phyloP scores from a whole-genome alignment of 75 land plant species.

The Larix kaempferi region DNA sequence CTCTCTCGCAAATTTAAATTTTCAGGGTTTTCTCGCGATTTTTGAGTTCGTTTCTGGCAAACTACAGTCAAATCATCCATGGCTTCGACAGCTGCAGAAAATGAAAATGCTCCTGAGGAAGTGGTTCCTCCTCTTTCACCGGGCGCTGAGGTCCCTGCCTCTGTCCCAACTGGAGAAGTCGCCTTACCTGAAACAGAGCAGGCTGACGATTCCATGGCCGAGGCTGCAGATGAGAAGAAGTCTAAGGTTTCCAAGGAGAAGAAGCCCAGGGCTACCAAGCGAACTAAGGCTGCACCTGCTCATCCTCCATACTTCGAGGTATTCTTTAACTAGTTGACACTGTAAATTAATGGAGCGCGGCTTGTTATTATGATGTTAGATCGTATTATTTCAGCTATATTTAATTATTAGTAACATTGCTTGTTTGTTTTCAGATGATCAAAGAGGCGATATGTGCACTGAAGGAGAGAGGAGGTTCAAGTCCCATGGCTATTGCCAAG shows the following conservation, averaged over 20 bases:
- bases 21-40: too few species aligned
- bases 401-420: neutral
- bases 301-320: conserved; percentile 89
- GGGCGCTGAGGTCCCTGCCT: neutral
- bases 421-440: conserved; percentile 9
- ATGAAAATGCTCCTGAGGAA: neutral
- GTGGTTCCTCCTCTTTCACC: neutral
- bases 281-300: conserved; percentile 17
- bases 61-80: neutral
- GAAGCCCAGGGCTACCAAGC: conserved; percentile 30
- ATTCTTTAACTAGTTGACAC: neutral
- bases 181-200: neutral
- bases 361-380: neutral
- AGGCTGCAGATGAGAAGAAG: neutral
- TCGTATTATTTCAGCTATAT: neutral
- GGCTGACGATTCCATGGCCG: neutral
- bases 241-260: conserved; percentile 1
- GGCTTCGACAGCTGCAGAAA: neutral
- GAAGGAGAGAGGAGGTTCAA: conserved; percentile 21
- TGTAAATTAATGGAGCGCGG: neutral
- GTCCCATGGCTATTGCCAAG: conserved; percentile 18
- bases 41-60: neutral
- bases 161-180: neutral
- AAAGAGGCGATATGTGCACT: conserved; percentile 17
- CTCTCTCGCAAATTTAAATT: too few species aligned